Base-by-base conservation (phyloP, 805 yeast genomes). In the Suhomyces sp. region DNA sequence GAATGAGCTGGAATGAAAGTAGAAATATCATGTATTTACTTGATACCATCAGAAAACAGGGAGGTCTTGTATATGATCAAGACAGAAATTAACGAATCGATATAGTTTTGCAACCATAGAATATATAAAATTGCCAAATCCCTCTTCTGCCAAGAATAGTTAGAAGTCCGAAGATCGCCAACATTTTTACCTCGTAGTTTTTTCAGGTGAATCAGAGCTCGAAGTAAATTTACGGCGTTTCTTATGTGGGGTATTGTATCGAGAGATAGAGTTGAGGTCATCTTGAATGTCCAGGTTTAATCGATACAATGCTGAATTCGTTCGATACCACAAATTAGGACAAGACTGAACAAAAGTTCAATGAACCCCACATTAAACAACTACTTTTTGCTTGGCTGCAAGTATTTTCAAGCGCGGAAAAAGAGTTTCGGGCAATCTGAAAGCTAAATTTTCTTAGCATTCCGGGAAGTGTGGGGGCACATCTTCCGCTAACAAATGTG, bases 1-100 rank as follows among this genome's bases (percentile, higher is more conserved):
- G 61, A 3, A 64, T 73, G 60, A 76, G 84, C 2, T 71, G 69
- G 61, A 71, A 60, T 4, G 86, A 83, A 64, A 71, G 80, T 29
- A 56, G 77, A 37, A 60, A 73, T 46, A 76, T 81, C 39, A 75
- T 80, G 79, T 67, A 62, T 19, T 61, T 72, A n/a, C 68, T 81
- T 77, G 86, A 82, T 59, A 56, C 62, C 49, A 66, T 77, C 35
- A 69, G 86, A 53, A 53, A 61, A 44, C 74, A 78, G 48, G 69
- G 68, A 53, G 79, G 74, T 6, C 69, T 82, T 44, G 64, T 57
- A 24, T 82, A 78, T 55, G 78, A 80, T 3, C 76, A 65, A 47
- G 78, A 73, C 41, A 20, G 9, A 41, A 22, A 20, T 12, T 41
- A 41, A 19, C n/a, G 1, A 4, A 9, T 13, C 27, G 13, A 21